Base-by-base conservation (phyloP, 2,329 filamentous ascomycete species). In the Myriangium duriaei region DNA sequence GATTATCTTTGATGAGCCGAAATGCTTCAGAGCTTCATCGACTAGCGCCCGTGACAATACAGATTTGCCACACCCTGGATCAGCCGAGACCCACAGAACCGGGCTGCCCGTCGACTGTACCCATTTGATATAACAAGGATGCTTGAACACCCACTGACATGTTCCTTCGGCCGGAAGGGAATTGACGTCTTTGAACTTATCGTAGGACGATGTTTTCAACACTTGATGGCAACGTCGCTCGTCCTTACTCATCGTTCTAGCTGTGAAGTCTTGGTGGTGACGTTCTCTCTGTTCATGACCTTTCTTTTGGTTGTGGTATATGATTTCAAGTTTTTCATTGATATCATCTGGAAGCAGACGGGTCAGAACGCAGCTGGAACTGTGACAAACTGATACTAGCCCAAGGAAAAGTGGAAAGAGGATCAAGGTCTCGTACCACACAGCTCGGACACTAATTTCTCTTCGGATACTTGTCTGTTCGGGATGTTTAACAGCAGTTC, bases 31-130 rank as follows among this genome's bases (percentile, higher is more conserved):
- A 18, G 51, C 45, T 2, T 52, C 17, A 32, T 62, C 53, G 7
- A 62, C 47, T 1, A 63, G 47, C 2, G 50, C 54, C 45, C 47
- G 52, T 0, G 57, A 43, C 1, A 63, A 48, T 0, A 63, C 59
- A 15, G 59, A 63, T 42, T 63, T 63, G 5, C 60, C 59, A 41
- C 57, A 62, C 17, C 60, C 59, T n/a, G 58, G 58, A 39, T 61
- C 57, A 1, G 60, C 60, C 11, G 57, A 59, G 5, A 62, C 47
- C 59, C 53, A 62, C 21, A 26, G 21, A n/a, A 26, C n/a, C n/a
- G n/a, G n/a, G n/a, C n/a, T n/a, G n/a, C n/a, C n/a, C n/a, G n/a
- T n/a, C n/a, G n/a, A n/a, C n/a, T n/a, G n/a, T 26, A 26, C 7
- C 21, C 21, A 26, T 7, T 26, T 7, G 7, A 26, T 7, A 26